phyloP scores from a whole-genome alignment of 805 yeast genomes.

The Ascoidea asiatica region DNA sequence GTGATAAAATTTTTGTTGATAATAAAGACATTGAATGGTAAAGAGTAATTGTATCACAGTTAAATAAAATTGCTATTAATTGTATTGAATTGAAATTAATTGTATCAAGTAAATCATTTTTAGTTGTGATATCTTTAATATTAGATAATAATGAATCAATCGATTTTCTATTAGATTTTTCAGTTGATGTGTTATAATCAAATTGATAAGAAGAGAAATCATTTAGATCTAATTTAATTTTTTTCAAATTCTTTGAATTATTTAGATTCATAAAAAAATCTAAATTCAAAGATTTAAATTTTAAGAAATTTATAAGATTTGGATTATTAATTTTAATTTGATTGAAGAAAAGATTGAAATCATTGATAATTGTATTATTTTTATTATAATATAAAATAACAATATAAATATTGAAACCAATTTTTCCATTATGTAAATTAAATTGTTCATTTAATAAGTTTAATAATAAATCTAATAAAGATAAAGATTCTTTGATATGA shows the following conservation, averaged over 20 bases:
- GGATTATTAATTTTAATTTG: too few relatives aligned
- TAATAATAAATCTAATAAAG: conserved; percentile 24
- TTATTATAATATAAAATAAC: conserved; percentile 11
- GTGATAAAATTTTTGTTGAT: conserved; percentile 34
- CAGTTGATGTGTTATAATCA: neutral
- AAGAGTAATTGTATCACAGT: neutral
- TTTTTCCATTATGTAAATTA: conserved; percentile 20
- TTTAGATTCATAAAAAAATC: too few relatives aligned
- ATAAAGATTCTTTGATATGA: conserved; percentile 19
- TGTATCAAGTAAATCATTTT: neutral
- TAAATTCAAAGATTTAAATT: too few relatives aligned
- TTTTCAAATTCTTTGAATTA: neutral
- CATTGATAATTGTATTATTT: neutral
- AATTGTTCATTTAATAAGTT: conserved; percentile 24
- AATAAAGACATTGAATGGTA: conserved; percentile 12
- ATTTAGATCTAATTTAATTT: neutral
- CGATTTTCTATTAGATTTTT: too few relatives aligned
- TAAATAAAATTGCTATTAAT: neutral
- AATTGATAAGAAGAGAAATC: neutral
- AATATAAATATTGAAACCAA: conserved; percentile 26
- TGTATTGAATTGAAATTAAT: neutral
- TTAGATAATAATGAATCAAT: neutral
- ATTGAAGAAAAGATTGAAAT: neutral
- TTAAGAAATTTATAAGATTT: too few relatives aligned
- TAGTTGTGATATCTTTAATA: neutral